Conservation (phyloP, 2,329 filamentous ascomycete species). For the Plectosphaerella sp. region DNA sequence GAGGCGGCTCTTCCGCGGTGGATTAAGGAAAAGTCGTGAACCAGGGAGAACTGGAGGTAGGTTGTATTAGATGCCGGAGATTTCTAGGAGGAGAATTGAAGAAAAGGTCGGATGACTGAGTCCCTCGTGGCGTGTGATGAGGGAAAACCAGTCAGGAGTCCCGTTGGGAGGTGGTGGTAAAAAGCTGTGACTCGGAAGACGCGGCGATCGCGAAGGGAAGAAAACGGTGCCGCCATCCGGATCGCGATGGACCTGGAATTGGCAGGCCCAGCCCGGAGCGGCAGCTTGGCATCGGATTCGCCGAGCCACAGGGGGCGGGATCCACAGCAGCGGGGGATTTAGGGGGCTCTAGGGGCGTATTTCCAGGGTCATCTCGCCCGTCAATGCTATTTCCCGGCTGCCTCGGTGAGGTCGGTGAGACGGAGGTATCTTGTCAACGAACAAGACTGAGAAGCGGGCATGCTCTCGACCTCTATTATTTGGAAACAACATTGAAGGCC, state of each 20-base stretch:
- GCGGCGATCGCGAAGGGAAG: not conserved
- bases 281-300: not conserved
- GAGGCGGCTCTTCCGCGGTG: not conserved
- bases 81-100: not conserved
- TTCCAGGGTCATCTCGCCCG: not conserved
- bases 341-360: no score
- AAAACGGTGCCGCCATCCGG: not conserved
- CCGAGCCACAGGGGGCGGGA: not conserved
- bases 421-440: no score
- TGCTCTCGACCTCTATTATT: no score
- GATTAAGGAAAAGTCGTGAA: no score
- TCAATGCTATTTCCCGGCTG: not conserved
- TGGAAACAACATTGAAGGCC: no score
- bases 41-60: not conserved
- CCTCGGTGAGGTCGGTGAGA: not conserved
- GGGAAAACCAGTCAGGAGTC: not conserved
- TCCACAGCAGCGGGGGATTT: not conserved
- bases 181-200: slow-evolving; percentile 1
- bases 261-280: not conserved
- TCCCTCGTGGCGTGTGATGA: not conserved
- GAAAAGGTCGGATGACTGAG: not conserved
- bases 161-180: not conserved
- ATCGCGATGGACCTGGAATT: not conserved
- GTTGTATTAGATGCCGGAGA: not conserved
- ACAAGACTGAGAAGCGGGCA: no score